Evolutionary conservation across 192 early-diverging fungal genomes (phyloP).

Genomic region (Umbelopsis isabellina): DNA sequence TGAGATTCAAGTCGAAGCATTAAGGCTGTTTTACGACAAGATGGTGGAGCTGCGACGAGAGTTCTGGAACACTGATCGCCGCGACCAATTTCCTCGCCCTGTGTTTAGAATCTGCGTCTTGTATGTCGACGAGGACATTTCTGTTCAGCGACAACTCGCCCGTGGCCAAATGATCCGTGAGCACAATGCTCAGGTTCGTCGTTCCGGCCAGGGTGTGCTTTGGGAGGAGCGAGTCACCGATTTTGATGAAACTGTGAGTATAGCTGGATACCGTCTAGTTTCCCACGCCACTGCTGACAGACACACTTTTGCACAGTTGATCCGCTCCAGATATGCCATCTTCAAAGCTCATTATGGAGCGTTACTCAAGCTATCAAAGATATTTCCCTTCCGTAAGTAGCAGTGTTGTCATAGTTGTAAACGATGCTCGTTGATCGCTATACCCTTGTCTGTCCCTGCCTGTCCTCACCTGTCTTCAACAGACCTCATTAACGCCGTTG

Average conservation of each 20-base stretch:
- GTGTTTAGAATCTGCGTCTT: slow-evolving; percentile 60
- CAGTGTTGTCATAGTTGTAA: too few relatives aligned
- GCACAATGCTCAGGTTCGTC: slow-evolving; percentile 51
- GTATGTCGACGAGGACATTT: slow-evolving; percentile 63
- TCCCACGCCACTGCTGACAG: background rate
- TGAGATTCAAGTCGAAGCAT: slow-evolving; percentile 58
- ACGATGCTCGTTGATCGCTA: too few relatives aligned
- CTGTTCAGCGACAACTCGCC: slow-evolving; percentile 52
- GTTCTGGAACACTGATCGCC: slow-evolving; percentile 51
- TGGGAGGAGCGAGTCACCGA: slow-evolving; percentile 62
- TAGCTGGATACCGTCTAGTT: background rate
- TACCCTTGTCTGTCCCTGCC: too few relatives aligned
- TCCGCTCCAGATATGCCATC: slow-evolving; percentile 57
- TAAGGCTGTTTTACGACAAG: slow-evolving; percentile 56
- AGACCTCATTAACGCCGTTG: slow-evolving; percentile 63
- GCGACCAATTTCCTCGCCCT: slow-evolving; percentile 57
- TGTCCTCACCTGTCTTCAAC: too few relatives aligned
- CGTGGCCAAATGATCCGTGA: slow-evolving; percentile 53
- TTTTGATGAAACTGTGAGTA: slow-evolving; percentile 52
- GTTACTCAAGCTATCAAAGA: slow-evolving; percentile 54
- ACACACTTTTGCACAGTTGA: slow-evolving; percentile 35
- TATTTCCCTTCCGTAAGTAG: slow-evolving; percentile 63
- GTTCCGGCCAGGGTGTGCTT: slow-evolving; percentile 54
- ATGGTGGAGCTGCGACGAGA: slow-evolving; percentile 57
- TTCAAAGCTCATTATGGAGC: slow-evolving; percentile 63